Evolutionary conservation across 495 filamentous ascomycete species (phyloP), one percentile per base, ranked within the genome.

Genomic region (Extremus antarcticus): DNA sequence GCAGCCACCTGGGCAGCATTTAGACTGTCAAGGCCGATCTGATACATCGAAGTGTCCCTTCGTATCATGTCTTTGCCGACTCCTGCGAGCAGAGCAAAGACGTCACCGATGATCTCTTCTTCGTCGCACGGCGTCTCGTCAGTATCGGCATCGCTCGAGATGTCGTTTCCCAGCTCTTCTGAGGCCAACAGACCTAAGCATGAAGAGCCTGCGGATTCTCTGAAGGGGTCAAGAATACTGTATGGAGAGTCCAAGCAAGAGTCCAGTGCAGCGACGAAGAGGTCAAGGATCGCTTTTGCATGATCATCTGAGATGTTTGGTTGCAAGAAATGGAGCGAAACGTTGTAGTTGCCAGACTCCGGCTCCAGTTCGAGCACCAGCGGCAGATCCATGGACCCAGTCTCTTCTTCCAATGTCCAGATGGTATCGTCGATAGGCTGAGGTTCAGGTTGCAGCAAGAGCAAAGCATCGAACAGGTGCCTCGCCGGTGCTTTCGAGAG

Each of bases 401-500:
- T 67, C 60, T 94, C 88, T 22, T 76, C 66, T 51, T 78, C 70
- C 23, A 88, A 58, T 3, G 71, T 73, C 88, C 88, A 94, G 21
- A 90, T 66, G 0, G 63, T 56, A 7, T 66, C 21, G 58, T 87
- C 78, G 8, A 90, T 70, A 0, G 65, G 55, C 15, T 68, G 61
- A 1, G 66, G 56, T 0, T 73, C 67, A 23, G 79, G 76, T 56
- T 94, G 88, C 45, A 90, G 70, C 53, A 94, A 75, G 50, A 94
- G 71, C 51, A 92, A 68, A 13, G 83, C 86, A 67, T 92, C 86
- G 64, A 92, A 90, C 29, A 92, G 72, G 20, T 65, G 68, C 41
- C 69, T 66, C 4, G 70, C 60, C 8, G 73, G 66, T 19, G 61
- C 25, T 32, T 23, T 67, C 43, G 73, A 58, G 20, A 70, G 61